A percentile compares a stretch with the other conserved stretches of the same genome.
Evolutionary conservation across 108 stramenopile genomes (phyloP).

Genomic region (Epithemia pelagica): DNA sequence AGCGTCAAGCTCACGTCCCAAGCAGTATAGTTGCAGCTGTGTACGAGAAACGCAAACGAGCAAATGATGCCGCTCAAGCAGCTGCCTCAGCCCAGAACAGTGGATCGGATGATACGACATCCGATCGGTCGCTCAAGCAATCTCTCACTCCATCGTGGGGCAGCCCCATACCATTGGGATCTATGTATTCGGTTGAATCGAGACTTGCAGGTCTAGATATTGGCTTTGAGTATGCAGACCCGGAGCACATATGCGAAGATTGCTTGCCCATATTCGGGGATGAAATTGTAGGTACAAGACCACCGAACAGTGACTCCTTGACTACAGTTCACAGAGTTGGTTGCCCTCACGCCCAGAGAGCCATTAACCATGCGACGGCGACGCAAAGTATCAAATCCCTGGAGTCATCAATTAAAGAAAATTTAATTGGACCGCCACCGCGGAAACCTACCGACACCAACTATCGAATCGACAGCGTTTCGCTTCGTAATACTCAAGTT

Average conservation of each 20-base stretch:
- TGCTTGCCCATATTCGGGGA: slow-evolving; percentile 79
- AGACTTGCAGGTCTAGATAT: slow-evolving; percentile 2
- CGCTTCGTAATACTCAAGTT: not conserved
- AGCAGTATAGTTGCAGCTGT: slow-evolving; percentile 38
- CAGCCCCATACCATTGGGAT: not conserved
- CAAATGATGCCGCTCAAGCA: slow-evolving; percentile 33
- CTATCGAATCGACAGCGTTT: slow-evolving; percentile 20
- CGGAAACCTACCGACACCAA: not conserved
- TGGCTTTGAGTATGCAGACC: slow-evolving; percentile 55
- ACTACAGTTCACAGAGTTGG: slow-evolving; percentile 66
- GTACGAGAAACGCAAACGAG: slow-evolving; percentile 29
- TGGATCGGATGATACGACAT: not conserved
- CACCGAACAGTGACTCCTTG: slow-evolving; percentile 24
- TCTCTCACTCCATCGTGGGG: not conserved
- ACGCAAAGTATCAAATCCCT: slow-evolving; percentile 4
- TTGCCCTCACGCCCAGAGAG: slow-evolving; percentile 65
- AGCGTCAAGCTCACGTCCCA: slow-evolving; percentile 13
- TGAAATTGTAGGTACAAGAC: slow-evolving; percentile 70
- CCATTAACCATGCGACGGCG: slow-evolving; percentile 48
- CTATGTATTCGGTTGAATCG: not conserved
- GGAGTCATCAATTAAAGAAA: slow-evolving; percentile 1
- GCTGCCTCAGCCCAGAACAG: slow-evolving; percentile 6
- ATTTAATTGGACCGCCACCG: not conserved
- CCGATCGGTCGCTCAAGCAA: not conserved
- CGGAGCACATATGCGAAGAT: slow-evolving; percentile 58